Conservation (phyloP, 192 early-diverging fungal species). For the Coemansia sp. region DNA sequence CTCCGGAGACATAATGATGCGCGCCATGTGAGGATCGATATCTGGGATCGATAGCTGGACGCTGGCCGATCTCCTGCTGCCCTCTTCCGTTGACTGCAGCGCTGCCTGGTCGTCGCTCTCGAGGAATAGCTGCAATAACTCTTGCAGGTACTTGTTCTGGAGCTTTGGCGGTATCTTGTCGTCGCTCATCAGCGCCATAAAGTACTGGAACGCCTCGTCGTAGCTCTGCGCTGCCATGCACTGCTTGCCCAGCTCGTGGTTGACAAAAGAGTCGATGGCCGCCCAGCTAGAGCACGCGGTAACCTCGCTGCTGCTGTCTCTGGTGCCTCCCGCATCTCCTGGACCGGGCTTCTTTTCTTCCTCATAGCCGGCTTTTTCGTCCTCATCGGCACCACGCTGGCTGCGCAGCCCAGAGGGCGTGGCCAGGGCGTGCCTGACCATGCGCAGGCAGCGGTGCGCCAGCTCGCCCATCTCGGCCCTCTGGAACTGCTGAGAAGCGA, state of each 20-base stretch:
- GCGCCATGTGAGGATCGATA: conserved; percentile 48
- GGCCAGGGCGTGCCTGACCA: conserved; percentile 36
- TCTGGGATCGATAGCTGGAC: conserved; percentile 61
- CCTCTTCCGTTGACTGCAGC: neutral
- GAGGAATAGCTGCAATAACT: conserved; percentile 48
- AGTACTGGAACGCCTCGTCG: conserved; percentile 73
- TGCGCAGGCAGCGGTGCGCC: conserved; percentile 74
- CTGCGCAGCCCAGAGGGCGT: conserved; percentile 2
- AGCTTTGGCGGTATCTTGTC: conserved; percentile 41
- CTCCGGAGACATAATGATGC: conserved; percentile 46
- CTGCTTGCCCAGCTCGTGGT: conserved; percentile 83
- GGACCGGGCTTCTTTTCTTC: neutral
- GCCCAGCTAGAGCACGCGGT: conserved; percentile 30
- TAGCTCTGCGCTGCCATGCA: conserved; percentile 72
- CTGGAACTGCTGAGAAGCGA: conserved; percentile 80
- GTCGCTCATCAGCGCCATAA: conserved; percentile 67
- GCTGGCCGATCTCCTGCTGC: neutral
- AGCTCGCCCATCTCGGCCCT: conserved; percentile 72
- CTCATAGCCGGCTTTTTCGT: neutral
- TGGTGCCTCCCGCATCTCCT: neutral
- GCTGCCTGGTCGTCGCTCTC: conserved; percentile 23
- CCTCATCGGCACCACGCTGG: neutral
- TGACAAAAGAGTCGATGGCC: conserved; percentile 79
- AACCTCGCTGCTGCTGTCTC: neutral
- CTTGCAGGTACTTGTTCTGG: conserved; percentile 51